These are phyloP conservation scores for Russula abietina DNA, from an alignment of 768 basidiomycete species.

Conservation along the genomic window DNA sequence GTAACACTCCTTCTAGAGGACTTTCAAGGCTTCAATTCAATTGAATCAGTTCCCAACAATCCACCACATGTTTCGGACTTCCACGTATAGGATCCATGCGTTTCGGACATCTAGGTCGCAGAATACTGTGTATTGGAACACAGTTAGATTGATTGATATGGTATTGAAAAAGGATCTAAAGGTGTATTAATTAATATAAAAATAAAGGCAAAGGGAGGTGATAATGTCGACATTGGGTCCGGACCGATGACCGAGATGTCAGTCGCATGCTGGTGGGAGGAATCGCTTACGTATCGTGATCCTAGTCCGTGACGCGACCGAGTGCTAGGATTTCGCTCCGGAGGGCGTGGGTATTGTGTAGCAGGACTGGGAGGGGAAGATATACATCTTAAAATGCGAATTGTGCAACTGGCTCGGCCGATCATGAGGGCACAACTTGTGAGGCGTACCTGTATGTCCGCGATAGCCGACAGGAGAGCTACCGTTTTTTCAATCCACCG, in stretches of 20 bases:
- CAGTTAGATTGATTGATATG: not conserved
- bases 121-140: not conserved
- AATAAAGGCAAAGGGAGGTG: too few relatives aligned
- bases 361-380: not conserved
- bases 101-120: not conserved
- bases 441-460: not conserved
- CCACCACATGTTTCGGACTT: not conserved
- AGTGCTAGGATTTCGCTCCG: not conserved
- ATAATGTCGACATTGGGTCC: not conserved
- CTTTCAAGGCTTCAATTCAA: not conserved
- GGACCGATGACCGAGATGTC: not conserved
- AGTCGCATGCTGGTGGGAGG: not conserved
- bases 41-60: not conserved
- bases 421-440: not conserved
- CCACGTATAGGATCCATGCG: not conserved
- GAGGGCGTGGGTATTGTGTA: not conserved
- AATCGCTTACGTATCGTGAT: not conserved
- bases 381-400: not conserved
- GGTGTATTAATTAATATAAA: too few relatives aligned
- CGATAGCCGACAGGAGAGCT: not conserved
- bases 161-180: too few relatives aligned
- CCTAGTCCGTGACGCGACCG: not conserved
- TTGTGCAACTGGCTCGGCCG: not conserved
- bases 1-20: not conserved
- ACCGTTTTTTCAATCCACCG: not conserved